Conservation (phyloP, 1,284 basidiomycete species). For the Apiotrichum mycotoxinovorans region DNA sequence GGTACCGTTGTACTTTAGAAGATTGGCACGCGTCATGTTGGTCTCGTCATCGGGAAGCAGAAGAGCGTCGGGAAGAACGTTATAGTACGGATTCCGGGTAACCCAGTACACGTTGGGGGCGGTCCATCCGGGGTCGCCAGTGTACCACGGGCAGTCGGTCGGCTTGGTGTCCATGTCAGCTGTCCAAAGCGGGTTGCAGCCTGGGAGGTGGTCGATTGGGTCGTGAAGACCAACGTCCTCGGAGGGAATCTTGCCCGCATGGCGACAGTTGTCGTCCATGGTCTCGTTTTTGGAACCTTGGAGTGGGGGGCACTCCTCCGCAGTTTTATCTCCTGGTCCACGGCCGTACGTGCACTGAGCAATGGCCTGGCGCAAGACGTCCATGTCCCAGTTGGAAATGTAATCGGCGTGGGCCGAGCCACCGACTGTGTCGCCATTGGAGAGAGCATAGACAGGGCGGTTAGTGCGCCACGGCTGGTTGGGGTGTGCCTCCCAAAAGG, state of each 20-base stretch:
- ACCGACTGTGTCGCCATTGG: constrained; percentile 42
- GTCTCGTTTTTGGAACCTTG: neutral
- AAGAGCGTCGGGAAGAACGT: too few species aligned
- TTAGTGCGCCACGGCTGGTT: constrained; percentile 12
- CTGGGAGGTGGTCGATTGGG: constrained; percentile 10
- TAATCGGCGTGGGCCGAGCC: constrained; percentile 41
- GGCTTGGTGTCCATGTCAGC: constrained; percentile 5
- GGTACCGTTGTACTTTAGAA: too few species aligned
- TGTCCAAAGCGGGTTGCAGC: constrained; percentile 18
- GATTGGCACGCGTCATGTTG: too few species aligned
- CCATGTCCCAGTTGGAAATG: constrained; percentile 26
- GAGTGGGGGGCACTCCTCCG: neutral
- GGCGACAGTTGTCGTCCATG: constrained; percentile 12
- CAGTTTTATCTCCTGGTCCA: constrained; percentile 1
- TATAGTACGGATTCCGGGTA: too few species aligned
- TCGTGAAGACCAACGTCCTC: constrained; percentile 12
- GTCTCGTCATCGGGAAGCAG: too few species aligned
- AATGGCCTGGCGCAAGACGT: neutral
- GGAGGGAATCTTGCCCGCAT: constrained; percentile 15
- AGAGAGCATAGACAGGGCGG: constrained; percentile 23
- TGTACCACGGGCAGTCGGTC: neutral
- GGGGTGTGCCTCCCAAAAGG: constrained; percentile 7
- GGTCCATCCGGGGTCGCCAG: constrained; percentile 1
- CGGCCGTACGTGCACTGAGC: constrained; percentile 11
- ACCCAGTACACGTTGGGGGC: constrained; percentile 2